phyloP scores from a whole-genome alignment of 345 rosid genomes.

The Brassica nigra region DNA sequence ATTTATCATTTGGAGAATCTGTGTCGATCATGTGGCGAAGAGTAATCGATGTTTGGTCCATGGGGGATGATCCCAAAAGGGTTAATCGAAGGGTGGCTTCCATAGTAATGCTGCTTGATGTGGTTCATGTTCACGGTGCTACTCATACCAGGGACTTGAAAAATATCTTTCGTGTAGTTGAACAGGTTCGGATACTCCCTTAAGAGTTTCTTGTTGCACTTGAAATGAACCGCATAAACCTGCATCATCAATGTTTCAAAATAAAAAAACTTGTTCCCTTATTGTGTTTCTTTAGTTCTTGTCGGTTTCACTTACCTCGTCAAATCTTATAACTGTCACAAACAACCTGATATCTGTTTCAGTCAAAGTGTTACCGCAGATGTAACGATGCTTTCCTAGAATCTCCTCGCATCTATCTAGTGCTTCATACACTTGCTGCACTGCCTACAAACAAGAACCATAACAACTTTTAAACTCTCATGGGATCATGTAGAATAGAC shows the following conservation, averaged over 20 bases:
- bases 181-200: slow-evolving; percentile 71
- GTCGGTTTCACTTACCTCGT: slow-evolving; percentile 43
- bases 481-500: neutral
- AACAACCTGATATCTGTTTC: slow-evolving; percentile 82
- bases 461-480: neutral
- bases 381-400: slow-evolving; percentile 64
- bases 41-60: slow-evolving; percentile 66
- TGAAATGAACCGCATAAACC: slow-evolving; percentile 80
- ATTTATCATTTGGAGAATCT: slow-evolving; percentile 41
- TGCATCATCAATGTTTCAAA: slow-evolving; percentile 22
- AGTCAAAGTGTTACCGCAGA: slow-evolving; percentile 68
- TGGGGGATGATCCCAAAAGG: slow-evolving; percentile 64
- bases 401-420: slow-evolving; percentile 76
- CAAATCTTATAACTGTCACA: slow-evolving; percentile 89
- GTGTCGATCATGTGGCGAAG: slow-evolving; percentile 60
- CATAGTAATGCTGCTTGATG: slow-evolving; percentile 74
- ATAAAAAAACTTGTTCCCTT: slow-evolving; percentile 13
- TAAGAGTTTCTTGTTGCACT: slow-evolving; percentile 76
- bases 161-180: slow-evolving; percentile 69
- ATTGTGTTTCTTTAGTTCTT: neutral
- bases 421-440: slow-evolving; percentile 63
- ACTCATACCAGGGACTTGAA: slow-evolving; percentile 60
- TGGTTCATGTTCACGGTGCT: slow-evolving; percentile 66
- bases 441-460: slow-evolving; percentile 57
- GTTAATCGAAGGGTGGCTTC: slow-evolving; percentile 75